Conservation (phyloP, 2,329 filamentous ascomycete species). For the Penicillium olsonii region DNA sequence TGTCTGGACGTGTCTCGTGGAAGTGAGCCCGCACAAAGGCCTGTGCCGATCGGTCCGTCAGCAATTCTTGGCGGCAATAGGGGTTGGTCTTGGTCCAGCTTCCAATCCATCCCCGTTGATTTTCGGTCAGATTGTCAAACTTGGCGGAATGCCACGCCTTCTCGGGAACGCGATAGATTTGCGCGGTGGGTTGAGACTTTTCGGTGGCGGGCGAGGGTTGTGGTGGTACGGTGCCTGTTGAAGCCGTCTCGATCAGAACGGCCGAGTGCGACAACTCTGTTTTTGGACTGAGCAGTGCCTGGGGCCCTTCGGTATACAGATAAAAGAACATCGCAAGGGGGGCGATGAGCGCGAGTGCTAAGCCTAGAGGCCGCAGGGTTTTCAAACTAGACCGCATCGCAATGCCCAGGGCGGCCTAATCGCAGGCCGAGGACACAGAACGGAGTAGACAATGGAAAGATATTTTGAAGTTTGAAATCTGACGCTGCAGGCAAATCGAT, state of each 20-base stretch:
- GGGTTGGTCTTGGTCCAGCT: constrained; percentile 33
- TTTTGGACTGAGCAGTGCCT: background rate
- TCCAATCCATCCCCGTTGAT: constrained; percentile 17
- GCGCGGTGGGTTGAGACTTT: background rate
- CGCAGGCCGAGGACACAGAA: background rate
- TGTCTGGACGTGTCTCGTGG: constrained; percentile 34
- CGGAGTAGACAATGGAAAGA: background rate
- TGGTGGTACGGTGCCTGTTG: background rate
- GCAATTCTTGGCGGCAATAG: constrained; percentile 20
- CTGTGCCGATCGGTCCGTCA: constrained; percentile 35
- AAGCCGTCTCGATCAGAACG: background rate
- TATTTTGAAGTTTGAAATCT: background rate
- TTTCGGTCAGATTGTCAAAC: constrained; percentile 23
- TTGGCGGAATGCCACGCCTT: constrained; percentile 27
- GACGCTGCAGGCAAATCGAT: background rate
- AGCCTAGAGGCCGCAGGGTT: background rate
- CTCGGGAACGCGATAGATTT: constrained; percentile 10
- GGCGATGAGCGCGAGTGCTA: background rate
- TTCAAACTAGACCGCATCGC: constrained; percentile 3
- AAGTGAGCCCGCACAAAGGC: constrained; percentile 37
- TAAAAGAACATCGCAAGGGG: background rate
- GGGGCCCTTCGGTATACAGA: background rate
- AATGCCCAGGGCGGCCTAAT: background rate
- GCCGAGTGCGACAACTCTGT: background rate
- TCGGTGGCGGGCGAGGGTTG: background rate